Conservation (phyloP, 2,329 filamentous ascomycete species). For the Ceratocystis albifundus region DNA sequence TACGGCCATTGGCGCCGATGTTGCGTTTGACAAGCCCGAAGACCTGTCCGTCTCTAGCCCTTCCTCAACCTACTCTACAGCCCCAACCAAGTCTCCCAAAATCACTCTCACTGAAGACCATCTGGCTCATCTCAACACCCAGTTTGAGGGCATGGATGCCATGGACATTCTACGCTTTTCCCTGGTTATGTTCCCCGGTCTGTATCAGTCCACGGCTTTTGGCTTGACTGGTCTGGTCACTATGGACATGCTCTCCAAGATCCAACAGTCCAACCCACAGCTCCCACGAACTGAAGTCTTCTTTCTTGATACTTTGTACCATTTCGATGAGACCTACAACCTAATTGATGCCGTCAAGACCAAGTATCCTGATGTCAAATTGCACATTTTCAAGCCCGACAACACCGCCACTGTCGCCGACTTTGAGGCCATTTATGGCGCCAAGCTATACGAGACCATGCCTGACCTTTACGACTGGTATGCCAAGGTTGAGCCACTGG, state of each 20-base stretch:
- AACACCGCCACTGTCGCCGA: slow-evolving; percentile 60
- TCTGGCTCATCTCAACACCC: slow-evolving; percentile 78
- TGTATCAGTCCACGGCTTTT: slow-evolving; percentile 80
- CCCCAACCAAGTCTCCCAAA: slow-evolving; percentile 46
- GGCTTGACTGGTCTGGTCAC: slow-evolving; percentile 70
- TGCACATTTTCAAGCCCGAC: slow-evolving; percentile 84
- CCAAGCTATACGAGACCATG: slow-evolving; percentile 71
- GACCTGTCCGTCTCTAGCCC: slow-evolving; percentile 78
- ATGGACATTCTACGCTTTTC: slow-evolving; percentile 88
- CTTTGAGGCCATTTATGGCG: slow-evolving; percentile 72
- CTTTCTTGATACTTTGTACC: slow-evolving; percentile 75
- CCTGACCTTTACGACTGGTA: slow-evolving; percentile 91
- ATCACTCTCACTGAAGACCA: slow-evolving; percentile 80
- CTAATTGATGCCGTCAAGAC: slow-evolving; percentile 62
- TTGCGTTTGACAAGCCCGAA: slow-evolving; percentile 36
- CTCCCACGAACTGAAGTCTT: slow-evolving; percentile 53
- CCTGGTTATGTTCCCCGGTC: slow-evolving; percentile 76
- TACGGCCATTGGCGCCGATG: slow-evolving; percentile 27
- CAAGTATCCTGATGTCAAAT: slow-evolving; percentile 63
- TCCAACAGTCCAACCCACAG: slow-evolving; percentile 51
- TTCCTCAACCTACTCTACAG: slow-evolving; percentile 25
- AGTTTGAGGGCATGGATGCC: slow-evolving; percentile 77
- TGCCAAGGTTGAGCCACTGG: slow-evolving; percentile 92
- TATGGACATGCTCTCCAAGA: slow-evolving; percentile 73
- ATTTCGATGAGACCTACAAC: slow-evolving; percentile 65